Percentiles rank a stretch among this genome's conserved stretches.
These are phyloP conservation scores for Stagonosporopsis vannaccii DNA, from an alignment of 2,329 filamentous ascomycete genomes.

Conservation along the genomic window DNA sequence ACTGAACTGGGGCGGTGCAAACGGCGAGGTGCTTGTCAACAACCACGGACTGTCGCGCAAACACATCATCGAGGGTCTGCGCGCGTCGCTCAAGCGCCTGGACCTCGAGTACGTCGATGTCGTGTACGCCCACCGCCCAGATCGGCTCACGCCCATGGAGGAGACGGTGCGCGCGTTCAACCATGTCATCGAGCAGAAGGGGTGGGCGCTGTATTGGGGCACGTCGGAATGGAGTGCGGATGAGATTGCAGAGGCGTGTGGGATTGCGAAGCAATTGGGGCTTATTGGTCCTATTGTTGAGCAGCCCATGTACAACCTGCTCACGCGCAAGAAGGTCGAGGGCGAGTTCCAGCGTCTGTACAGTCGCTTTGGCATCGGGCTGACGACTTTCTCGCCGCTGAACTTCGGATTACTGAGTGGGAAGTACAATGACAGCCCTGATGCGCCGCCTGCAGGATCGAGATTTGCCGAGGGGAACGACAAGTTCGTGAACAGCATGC, in stretches of 20 bases:
- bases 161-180: conserved; percentile 76
- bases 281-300: conserved; percentile 62
- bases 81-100: conserved; percentile 66
- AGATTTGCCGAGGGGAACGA: conserved; percentile 65
- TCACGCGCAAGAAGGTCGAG: conserved; percentile 65
- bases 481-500: conserved; percentile 60
- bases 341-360: conserved; percentile 65
- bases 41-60: conserved; percentile 73
- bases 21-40: conserved; percentile 63
- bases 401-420: conserved; percentile 65
- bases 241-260: conserved; percentile 67
- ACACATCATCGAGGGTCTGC: conserved; percentile 73
- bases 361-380: conserved; percentile 62
- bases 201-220: conserved; percentile 73
- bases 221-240: conserved; percentile 66
- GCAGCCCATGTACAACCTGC: conserved; percentile 65
- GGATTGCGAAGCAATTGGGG: conserved; percentile 66
- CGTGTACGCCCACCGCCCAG: conserved; percentile 73
- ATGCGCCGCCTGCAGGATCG: conserved; percentile 65
- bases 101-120: conserved; percentile 70
- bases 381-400: conserved; percentile 64
- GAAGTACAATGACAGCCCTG: conserved; percentile 64
- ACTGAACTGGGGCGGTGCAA: conserved; percentile 66
- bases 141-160: conserved; percentile 73
- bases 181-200: conserved; percentile 69